Evolutionary conservation across 73 alveolate genomes (phyloP).

Genomic region (Durusdinium trenchii): DNA sequence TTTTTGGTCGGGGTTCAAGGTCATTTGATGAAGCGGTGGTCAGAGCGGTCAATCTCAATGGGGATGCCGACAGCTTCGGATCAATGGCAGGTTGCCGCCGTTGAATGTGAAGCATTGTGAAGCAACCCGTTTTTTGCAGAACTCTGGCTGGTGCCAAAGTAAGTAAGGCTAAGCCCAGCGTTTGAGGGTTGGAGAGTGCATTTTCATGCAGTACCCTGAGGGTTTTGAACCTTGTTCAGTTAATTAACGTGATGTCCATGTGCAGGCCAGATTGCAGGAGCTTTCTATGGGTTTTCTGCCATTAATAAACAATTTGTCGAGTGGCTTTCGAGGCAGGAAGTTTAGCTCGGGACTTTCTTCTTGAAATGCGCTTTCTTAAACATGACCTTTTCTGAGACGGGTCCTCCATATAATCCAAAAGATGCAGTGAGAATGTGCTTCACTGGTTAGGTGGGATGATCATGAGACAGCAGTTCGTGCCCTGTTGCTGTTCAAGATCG

Average conservation of each 20-base stretch:
- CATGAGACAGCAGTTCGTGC: conserved; percentile 55
- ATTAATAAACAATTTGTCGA: conserved; percentile 41
- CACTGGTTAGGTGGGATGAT: conserved; percentile 65
- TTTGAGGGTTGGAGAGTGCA: background rate
- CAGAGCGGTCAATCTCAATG: conserved; percentile 74
- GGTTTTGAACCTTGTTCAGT: no score
- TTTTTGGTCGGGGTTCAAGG: background rate
- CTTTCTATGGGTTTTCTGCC: conserved; percentile 62
- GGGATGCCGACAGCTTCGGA: conserved; percentile 94
- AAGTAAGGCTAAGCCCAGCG: background rate
- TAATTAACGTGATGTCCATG: no score
- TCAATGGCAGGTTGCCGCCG: conserved; percentile 59
- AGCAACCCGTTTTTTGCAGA: background rate
- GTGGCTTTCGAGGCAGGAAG: conserved; percentile 56
- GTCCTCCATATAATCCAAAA: background rate
- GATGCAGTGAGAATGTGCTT: background rate
- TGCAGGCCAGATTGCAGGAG: conserved; percentile 83
- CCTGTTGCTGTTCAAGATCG: conserved; percentile 48
- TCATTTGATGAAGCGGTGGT: conserved; percentile 69
- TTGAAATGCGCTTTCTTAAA: background rate
- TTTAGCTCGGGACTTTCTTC: no score
- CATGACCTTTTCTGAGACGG: background rate
- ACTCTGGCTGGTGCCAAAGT: background rate
- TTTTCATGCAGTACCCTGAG: background rate
- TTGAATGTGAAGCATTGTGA: background rate